Evolutionary conservation across 2,329 filamentous ascomycete species (phyloP), one percentile per base, ranked within the genome.

Genomic region (Ilyonectria mors-panacis): DNA sequence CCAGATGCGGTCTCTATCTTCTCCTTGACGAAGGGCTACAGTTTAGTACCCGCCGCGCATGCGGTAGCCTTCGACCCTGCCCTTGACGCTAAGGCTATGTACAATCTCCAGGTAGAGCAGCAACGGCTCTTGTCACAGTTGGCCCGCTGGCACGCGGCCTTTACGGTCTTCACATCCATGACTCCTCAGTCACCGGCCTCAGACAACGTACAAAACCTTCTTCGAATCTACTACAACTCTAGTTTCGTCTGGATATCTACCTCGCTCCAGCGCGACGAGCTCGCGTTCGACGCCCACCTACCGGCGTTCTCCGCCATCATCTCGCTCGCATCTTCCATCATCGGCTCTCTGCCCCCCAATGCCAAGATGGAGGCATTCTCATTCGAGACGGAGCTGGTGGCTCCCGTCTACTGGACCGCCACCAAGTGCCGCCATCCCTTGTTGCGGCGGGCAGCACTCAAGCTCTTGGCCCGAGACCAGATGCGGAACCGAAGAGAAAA

Each of bases 361-460:
- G 19, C 66, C 30, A 65, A 64, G 55, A 55, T 70, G 60, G 58
- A 73, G 51, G 21, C 72, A 4, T 85, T 85, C 39, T 79, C 77
- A 6, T 85, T 85, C 51, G 82, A 85, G 44, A 83, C 81, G 13
- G 81, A 83, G 21, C 60, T 84, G 0, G 76, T 85, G 28, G 79
- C 82, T 0, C 80, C 82, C 1, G 69, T 85, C 1, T 84, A 83
- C 69, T 85, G 81, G 68, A 79, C 81, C 7, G 78, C 75, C 1
- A 71, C 75, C 39, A 83, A 81, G 58, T 84, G 81, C 55, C 77
- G 83, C 1, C 83, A 84, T 63, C 86, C 80, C 0, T 71, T 80
- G 17, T 75, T 84, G 5, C 71, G 83, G 13, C 76, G 82, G 1
- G 77, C 80, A 1, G 83, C 83, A 0, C 72, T 84, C 0, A 71